A percentile compares a stretch with the other conserved stretches of the same genome.
Evolutionary conservation across 805 yeast species (phyloP).

Genomic region (Candida arabinofermentans): DNA sequence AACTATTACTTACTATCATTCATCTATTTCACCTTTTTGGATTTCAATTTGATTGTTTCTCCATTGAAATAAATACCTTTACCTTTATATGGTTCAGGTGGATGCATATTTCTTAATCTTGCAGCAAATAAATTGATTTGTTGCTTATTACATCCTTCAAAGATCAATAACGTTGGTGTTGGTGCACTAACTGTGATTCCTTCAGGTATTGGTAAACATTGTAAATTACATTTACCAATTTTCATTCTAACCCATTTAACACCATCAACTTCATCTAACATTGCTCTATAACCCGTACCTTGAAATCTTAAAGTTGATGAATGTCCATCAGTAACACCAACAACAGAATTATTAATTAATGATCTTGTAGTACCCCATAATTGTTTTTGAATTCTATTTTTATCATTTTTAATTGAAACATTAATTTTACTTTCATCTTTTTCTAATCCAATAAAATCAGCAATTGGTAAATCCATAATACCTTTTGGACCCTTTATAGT

Average conservation of each 20-base stretch:
- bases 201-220: slow-evolving; percentile 71
- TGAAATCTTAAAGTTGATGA: slow-evolving; percentile 80
- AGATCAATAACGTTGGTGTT: slow-evolving; percentile 75
- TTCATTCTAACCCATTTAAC: slow-evolving; percentile 65
- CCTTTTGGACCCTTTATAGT: slow-evolving; percentile 80
- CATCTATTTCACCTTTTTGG: slow-evolving; percentile 81
- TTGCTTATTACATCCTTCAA: slow-evolving; percentile 88
- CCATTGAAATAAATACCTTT: slow-evolving; percentile 92
- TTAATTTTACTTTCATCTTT: slow-evolving; percentile 32
- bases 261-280: slow-evolving; percentile 56
- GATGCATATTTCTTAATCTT: slow-evolving; percentile 75
- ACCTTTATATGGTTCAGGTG: slow-evolving; percentile 98
- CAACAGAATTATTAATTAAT: slow-evolving; percentile 66
- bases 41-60: slow-evolving; percentile 87
- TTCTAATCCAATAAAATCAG: slow-evolving; percentile 59
- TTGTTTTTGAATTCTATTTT: slow-evolving; percentile 68
- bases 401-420: slow-evolving; percentile 49
- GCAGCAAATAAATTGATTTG: slow-evolving; percentile 88
- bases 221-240: slow-evolving; percentile 82
- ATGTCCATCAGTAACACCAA: slow-evolving; percentile 94
- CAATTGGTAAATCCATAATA: slow-evolving; percentile 54
- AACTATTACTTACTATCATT: not conserved
- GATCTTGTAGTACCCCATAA: slow-evolving; percentile 96
- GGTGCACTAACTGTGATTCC: slow-evolving; percentile 75
- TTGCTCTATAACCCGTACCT: slow-evolving; percentile 96